These are phyloP conservation scores for Cladosporium oxysporum DNA, from an alignment of 2,329 filamentous ascomycete species.

Conservation along the genomic window DNA sequence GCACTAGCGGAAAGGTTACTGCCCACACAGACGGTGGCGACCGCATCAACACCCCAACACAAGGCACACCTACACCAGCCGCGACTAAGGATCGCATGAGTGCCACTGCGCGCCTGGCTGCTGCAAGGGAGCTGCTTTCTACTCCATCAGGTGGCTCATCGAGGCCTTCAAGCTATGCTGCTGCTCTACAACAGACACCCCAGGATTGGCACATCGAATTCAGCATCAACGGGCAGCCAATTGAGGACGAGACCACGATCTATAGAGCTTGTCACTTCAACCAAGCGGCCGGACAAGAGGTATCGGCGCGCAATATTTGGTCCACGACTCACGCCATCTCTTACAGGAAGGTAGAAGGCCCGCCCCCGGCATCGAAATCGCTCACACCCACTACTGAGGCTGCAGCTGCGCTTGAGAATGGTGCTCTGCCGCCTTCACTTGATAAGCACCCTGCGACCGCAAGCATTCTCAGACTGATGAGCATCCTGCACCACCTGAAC, in stretches of 20 bases:
- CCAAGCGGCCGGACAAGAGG: slow-evolving; percentile 63
- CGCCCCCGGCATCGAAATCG: slow-evolving; percentile 69
- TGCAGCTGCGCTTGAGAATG: slow-evolving; percentile 54
- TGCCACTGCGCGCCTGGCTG: slow-evolving; percentile 35
- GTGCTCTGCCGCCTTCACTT: slow-evolving; percentile 73
- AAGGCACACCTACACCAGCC: slow-evolving; percentile 46
- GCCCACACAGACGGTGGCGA: slow-evolving; percentile 92
- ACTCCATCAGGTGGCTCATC: slow-evolving; percentile 48
- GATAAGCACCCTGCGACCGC: slow-evolving; percentile 81
- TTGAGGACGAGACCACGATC: slow-evolving; percentile 90
- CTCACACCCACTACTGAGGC: slow-evolving; percentile 49
- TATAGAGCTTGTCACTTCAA: slow-evolving; percentile 88
- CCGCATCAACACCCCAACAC: slow-evolving; percentile 77
- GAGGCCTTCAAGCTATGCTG: slow-evolving; percentile 77
- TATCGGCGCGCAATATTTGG: slow-evolving; percentile 73
- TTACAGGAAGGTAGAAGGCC: slow-evolving; percentile 82
- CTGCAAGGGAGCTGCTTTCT: slow-evolving; percentile 41
- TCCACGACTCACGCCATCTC: slow-evolving; percentile 87
- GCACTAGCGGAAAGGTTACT: slow-evolving; percentile 81
- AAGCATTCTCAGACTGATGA: slow-evolving; percentile 82
- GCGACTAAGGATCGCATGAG: slow-evolving; percentile 33
- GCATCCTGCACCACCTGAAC: slow-evolving; percentile 89
- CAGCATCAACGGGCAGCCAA: slow-evolving; percentile 77
- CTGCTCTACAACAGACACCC: slow-evolving; percentile 75
- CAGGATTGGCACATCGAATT: slow-evolving; percentile 99